These are phyloP conservation scores for Tricharina praecox DNA, from an alignment of 495 filamentous ascomycete species.

Conservation along the genomic window DNA sequence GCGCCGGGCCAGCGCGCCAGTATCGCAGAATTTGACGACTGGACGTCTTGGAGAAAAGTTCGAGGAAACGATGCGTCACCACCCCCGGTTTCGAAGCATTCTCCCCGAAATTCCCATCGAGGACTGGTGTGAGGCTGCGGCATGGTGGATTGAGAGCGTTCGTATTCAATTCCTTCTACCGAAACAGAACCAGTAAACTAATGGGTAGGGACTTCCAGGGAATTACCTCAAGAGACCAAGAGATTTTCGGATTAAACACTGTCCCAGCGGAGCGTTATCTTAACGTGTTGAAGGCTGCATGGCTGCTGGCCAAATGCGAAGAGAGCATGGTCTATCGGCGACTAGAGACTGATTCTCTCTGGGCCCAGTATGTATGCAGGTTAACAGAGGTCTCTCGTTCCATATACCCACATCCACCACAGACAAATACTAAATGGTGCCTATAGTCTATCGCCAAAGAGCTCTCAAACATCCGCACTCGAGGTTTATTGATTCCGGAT, in stretches of 20 bases:
- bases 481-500: not conserved
- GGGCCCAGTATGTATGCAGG: not conserved
- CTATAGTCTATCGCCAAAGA: not conserved
- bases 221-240: not conserved
- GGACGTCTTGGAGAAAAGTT: not conserved
- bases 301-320: not conserved
- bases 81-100: not conserved
- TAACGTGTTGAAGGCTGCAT: constrained; percentile 5
- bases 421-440: not conserved
- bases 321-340: not conserved
- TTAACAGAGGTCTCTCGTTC: not conserved
- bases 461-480: not conserved
- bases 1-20: not conserved
- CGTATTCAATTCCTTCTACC: not conserved
- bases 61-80: not conserved
- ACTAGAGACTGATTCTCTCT: not conserved
- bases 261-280: constrained; percentile 1
- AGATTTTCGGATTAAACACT: not conserved
- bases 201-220: not conserved
- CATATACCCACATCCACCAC: not conserved
- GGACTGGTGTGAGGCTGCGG: not conserved
- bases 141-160: constrained; percentile 4
- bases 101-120: not conserved
- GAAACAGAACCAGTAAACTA: no score
- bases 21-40: no score